phyloP scores from a whole-genome alignment of 352 stramenopile genomes.

The Plasmopara muralis region DNA sequence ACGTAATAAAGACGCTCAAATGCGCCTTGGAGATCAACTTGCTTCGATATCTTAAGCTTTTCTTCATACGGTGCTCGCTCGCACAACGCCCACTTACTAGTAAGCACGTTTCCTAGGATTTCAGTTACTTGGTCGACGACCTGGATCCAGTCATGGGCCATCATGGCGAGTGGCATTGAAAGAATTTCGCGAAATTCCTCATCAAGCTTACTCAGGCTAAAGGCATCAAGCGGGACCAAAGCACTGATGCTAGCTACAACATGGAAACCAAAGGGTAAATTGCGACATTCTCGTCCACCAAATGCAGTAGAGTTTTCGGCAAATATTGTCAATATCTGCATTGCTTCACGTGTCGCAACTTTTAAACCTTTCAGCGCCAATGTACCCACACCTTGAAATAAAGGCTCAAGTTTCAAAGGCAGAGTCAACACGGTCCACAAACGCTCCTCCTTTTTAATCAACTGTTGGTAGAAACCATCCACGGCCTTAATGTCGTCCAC shows the following conservation, averaged over 20 bases:
- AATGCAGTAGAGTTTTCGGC: slow-evolving; percentile 10
- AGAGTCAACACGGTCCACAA: slow-evolving; percentile 19
- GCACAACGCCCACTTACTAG: slow-evolving; percentile 10
- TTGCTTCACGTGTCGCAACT: slow-evolving; percentile 11
- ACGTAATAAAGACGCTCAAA: slow-evolving; percentile 19
- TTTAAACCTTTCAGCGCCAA: slow-evolving; percentile 12
- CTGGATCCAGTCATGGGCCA: slow-evolving; percentile 11
- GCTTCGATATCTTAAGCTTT: slow-evolving; percentile 5
- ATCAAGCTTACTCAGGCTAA: slow-evolving; percentile 2
- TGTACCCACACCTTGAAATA: slow-evolving; percentile 21
- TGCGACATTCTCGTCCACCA: slow-evolving; percentile 1
- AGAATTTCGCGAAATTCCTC: slow-evolving; percentile 11
- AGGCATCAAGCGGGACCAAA: slow-evolving; percentile 5
- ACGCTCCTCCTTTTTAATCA: slow-evolving; percentile 10
- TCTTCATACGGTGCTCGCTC: slow-evolving; percentile 14
- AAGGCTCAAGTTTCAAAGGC: slow-evolving; percentile 21
- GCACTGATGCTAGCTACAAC: slow-evolving; percentile 14
- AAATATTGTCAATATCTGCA: slow-evolving; percentile 15
- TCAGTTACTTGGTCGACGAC: slow-evolving; percentile 15
- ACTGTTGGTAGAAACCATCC: slow-evolving; percentile 15
- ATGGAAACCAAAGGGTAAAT: slow-evolving; percentile 8
- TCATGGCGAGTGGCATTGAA: slow-evolving; percentile 4
- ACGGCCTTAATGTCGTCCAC: slow-evolving; percentile 20
- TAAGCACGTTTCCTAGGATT: slow-evolving; percentile 14
- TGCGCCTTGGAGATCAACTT: slow-evolving; percentile 8